A percentile compares a stretch with the other conserved stretches of the same genome.
These are phyloP conservation scores for Diaporthe sp. DNA, from an alignment of 2,329 filamentous ascomycete species.

Conservation along the genomic window DNA sequence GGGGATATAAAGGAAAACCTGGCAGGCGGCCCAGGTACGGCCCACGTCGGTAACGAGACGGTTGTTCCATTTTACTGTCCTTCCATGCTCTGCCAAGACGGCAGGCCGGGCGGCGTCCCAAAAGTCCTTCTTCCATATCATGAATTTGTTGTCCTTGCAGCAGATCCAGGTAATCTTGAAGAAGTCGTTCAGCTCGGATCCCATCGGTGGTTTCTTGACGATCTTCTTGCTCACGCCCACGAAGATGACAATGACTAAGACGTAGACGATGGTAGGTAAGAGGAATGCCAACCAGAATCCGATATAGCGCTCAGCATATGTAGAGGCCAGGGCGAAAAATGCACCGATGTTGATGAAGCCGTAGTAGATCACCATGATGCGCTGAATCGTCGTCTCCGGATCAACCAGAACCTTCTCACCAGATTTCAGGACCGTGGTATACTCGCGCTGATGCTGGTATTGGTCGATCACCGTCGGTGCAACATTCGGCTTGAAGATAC, in stretches of 20 bases:
- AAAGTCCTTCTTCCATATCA: conserved; percentile 64
- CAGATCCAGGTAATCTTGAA: conserved; percentile 65
- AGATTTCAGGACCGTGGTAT: conserved; percentile 53
- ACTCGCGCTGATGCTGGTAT: conserved; percentile 51
- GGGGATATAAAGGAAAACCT: conserved; percentile 53
- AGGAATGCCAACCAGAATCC: conserved; percentile 79
- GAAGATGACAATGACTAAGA: conserved; percentile 67
- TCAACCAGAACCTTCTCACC: conserved; percentile 59
- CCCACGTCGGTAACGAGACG: conserved; percentile 74
- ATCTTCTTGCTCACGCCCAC: conserved; percentile 67
- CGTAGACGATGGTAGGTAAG: conserved; percentile 63
- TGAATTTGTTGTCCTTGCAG: conserved; percentile 61
- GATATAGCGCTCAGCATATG: conserved; percentile 80
- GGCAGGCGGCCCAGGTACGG: conserved; percentile 57
- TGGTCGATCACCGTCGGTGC: conserved; percentile 57
- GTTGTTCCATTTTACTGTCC: conserved; percentile 70
- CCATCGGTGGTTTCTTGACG: conserved; percentile 65
- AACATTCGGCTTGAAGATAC: conserved; percentile 75
- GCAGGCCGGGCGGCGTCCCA: conserved; percentile 72
- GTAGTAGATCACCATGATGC: conserved; percentile 64
- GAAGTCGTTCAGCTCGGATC: conserved; percentile 71
- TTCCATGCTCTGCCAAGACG: conserved; percentile 54
- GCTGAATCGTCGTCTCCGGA: conserved; percentile 57
- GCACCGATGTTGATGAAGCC: conserved; percentile 75
- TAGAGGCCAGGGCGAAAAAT: conserved; percentile 70